phyloP scores from a whole-genome alignment of 345 rosid genomes.

The Lagerstroemia speciosa region DNA sequence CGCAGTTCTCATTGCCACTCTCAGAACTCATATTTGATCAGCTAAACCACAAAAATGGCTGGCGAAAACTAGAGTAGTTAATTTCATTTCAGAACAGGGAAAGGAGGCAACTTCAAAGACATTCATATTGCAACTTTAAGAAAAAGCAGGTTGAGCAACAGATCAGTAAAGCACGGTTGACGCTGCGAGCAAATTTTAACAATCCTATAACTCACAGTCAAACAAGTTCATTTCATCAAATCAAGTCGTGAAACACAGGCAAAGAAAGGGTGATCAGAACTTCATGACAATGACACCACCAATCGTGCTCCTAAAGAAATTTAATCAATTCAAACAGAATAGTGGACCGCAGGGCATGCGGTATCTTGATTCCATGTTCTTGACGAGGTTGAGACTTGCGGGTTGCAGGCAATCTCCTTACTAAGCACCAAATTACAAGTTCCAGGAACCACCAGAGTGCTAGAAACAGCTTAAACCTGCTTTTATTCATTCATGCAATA shows the following conservation, averaged over 20 bases:
- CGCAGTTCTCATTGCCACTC: constrained; percentile 27
- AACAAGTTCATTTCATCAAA: neutral
- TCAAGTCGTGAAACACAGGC: neutral
- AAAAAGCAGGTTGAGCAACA: neutral
- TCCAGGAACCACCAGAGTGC: neutral
- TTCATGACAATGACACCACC: neutral
- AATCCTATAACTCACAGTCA: neutral
- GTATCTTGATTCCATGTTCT: no score
- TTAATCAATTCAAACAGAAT: no score
- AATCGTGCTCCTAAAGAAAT: no score
- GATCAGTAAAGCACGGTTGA: neutral
- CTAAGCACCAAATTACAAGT: neutral
- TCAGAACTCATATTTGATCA: constrained; percentile 28
- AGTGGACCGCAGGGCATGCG: no score
- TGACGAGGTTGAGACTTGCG: neutral
- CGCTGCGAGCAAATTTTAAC: neutral
- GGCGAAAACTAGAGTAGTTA: neutral
- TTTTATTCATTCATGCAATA: no score
- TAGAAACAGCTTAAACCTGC: neutral
- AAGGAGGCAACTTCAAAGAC: neutral
- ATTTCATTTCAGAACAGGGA: neutral
- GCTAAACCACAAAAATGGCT: neutral
- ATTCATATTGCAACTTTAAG: neutral
- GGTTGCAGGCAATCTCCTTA: neutral
- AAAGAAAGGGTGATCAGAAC: neutral